Conservation (phyloP, 2,329 filamentous ascomycete species). For the Calonectria naviculata region DNA sequence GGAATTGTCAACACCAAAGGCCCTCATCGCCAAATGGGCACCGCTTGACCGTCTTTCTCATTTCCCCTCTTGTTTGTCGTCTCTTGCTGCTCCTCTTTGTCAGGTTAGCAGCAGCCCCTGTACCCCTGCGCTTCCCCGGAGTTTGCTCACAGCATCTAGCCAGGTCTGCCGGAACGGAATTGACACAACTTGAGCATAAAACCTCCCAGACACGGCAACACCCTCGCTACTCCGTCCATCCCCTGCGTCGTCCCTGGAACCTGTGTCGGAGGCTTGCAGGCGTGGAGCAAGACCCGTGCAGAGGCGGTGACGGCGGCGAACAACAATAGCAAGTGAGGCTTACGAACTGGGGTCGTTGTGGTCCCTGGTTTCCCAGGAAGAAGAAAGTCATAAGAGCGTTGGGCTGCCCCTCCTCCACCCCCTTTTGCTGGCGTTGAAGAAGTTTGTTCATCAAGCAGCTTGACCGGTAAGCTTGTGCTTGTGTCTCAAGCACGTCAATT, state of each 20-base stretch:
- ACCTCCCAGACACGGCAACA: neutral
- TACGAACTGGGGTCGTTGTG: neutral
- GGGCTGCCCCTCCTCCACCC: constrained; percentile 17
- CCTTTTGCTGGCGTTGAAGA: constrained; percentile 12
- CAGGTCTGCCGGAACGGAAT: constrained; percentile 1
- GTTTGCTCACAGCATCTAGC: constrained; percentile 16
- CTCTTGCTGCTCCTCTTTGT: constrained; percentile 11
- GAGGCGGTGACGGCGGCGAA: constrained; percentile 37
- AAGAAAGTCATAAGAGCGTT: constrained; percentile 18
- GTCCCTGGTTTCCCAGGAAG: neutral
- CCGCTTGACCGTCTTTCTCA: neutral
- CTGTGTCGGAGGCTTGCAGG: constrained; percentile 28
- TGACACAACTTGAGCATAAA: neutral
- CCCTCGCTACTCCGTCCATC: constrained; percentile 16
- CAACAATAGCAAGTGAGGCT: constrained; percentile 1
- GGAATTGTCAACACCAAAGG: constrained; percentile 17
- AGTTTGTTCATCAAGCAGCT: constrained; percentile 11
- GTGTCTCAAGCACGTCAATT: constrained; percentile 26
- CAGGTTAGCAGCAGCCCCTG: constrained; percentile 3
- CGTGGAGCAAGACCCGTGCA: constrained; percentile 24
- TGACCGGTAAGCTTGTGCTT: neutral
- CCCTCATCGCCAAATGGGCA: constrained; percentile 5
- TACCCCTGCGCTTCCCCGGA: constrained; percentile 29
- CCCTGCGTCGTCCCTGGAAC: constrained; percentile 37
- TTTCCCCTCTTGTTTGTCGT: constrained; percentile 4